Base-by-base conservation (phyloP, 2,329 filamentous ascomycete genomes). In the Hymenotorrendiella dingleyae region DNA sequence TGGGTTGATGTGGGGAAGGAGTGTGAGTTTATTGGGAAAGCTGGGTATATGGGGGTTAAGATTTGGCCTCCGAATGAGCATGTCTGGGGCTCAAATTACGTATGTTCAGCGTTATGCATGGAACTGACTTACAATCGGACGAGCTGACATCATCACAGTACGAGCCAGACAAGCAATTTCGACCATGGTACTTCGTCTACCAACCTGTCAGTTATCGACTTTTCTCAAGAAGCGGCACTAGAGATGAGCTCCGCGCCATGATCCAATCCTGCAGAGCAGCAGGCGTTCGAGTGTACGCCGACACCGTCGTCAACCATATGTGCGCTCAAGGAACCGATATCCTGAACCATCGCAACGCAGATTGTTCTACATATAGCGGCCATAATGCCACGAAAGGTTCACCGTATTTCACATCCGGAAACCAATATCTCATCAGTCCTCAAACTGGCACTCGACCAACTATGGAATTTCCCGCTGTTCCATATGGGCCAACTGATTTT, bases 11-110 rank as follows among this genome's bases (percentile, higher is more conserved):
- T 60, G 38, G 57, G 55, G 2, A 53, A 49, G 17, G 57, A 60
- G 42, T 60, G 57, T 44, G 29, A 47, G 3, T 59, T 60, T 27
- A 42, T 60, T 16, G 56, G 53, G 16, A 58, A 53, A 44, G 57
- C 57, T 35, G 55, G 57, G 14, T 60, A 57, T 37, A 60, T 60
- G 57, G 57, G 57, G 36, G 55, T 60, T 12, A 60, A 55, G 46
- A 52, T 60, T n/a, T 60, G 55, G 56, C 56, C 57, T 9, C 40
- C 56, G 11, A 54, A 50, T 23, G 57, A 60, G 35, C 52, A 55
- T 30, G 49, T 60, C 27, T 60, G 57, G 56, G 57, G 57, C 4
- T 54, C 51, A 3, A 53, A 59, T 42, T 54, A 58, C 30, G 43
- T 42, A 42, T 28, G 43, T 38, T 10, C n/a, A 19, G 29, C n/a